Base-by-base conservation (phyloP, 2,329 filamentous ascomycete genomes). In the Colletotrichum chrysophilum region DNA sequence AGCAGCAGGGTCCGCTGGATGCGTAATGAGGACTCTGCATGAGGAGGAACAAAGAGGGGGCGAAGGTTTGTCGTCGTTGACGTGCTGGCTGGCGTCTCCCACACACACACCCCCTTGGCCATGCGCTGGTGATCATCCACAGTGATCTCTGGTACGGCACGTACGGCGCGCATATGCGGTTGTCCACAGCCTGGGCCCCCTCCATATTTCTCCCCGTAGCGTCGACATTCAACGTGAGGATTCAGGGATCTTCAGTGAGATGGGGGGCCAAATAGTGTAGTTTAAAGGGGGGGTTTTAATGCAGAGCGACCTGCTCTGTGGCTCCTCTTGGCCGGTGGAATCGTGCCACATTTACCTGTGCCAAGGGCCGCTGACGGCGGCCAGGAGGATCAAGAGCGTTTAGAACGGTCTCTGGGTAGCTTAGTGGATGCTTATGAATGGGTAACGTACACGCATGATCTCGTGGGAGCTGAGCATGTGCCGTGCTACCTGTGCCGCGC, bases 81-180 rank as follows among this genome's bases (percentile, higher is more conserved):
- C 73, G 69, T 75, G 69, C 69, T 72, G 43, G 24, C 52, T 72
- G 43, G 24, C 55, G 21, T 70, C 55, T 58, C 16, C 52, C 36
- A 70, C 55, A 61, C 52, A 14, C 71, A 62, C 71, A 43, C 62
- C 55, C 73, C 73, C 64, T 56, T 65, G 43, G 43, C 58, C 56
- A 75, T 75, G 73, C 73, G 64, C 43, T 64, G 71, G 60, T 76
- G 71, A 76, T 76, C 74, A 70, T 56, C 74, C 58, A 48, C 43
- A 76, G 71, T 76, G 74, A 76, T 76, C 74, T 76, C 66, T 76
- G 70, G 60, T 74, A 74, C 74, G 66, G 73, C 73, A 71, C 61
- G 18, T 66, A 75, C 69, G 68, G 69, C 52, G 72, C 72, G 72
- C 72, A 75, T 72, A 64, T 75, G 73, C 62, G 69, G 69, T 66